phyloP scores from a whole-genome alignment of 805 yeast species.

The Ogataea henricii region DNA sequence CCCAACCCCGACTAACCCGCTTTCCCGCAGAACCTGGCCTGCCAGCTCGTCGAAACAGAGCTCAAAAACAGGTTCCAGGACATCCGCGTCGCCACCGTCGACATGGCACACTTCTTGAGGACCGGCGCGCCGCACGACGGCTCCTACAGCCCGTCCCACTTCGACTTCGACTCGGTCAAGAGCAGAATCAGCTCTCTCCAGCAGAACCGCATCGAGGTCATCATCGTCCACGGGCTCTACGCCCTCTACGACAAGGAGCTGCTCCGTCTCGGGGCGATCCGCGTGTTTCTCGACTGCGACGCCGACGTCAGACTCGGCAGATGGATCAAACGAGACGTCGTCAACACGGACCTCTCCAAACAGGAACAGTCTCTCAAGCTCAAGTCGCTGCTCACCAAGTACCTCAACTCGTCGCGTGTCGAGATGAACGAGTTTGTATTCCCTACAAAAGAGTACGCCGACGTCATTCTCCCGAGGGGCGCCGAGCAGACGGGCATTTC shows the following conservation, averaged over 20 bases:
- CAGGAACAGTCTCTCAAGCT: conserved; percentile 17
- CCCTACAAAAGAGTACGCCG: conserved; percentile 74
- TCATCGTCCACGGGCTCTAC: conserved; percentile 74
- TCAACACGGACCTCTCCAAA: conserved; percentile 9
- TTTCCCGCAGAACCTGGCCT: conserved; percentile 28
- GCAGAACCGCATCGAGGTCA: conserved; percentile 30
- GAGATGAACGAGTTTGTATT: conserved; percentile 68
- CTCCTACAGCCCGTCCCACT: conserved; percentile 41
- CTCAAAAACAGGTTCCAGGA: conserved; percentile 24
- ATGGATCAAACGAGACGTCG: conserved; percentile 54
- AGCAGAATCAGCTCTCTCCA: conserved; percentile 13
- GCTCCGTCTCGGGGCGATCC: conserved; percentile 57
- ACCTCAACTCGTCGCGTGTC: conserved; percentile 57
- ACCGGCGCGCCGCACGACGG: conserved; percentile 8
- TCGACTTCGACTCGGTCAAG: conserved; percentile 37
- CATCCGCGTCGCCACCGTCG: conserved; percentile 23
- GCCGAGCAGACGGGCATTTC: conserved; percentile 58
- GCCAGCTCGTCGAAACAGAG: conserved; percentile 22
- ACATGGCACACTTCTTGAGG: conserved; percentile 25
- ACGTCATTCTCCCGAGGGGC: conserved; percentile 72
- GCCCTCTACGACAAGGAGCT: conserved; percentile 68
- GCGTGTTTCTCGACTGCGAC: conserved; percentile 80
- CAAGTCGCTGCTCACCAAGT: conserved; percentile 44
- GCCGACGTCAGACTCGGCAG: conserved; percentile 83
- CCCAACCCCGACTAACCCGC: background rate